Evolutionary conservation across 106 monocot species (phyloP).

Genomic region (Acorus calamus): DNA sequence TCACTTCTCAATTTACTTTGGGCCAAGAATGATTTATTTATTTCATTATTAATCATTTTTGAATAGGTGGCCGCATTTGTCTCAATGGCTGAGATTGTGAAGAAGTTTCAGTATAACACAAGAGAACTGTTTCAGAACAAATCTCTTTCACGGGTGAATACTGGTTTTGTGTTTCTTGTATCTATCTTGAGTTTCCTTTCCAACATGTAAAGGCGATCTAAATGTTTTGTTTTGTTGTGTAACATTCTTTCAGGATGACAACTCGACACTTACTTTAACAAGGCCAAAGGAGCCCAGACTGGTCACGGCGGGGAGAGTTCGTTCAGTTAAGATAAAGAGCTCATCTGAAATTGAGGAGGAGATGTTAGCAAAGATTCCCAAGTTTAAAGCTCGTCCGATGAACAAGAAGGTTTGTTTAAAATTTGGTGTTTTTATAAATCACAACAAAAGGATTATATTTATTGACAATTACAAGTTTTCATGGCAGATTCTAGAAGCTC

Average conservation of each 20-base stretch:
- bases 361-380: slow-evolving; percentile 86
- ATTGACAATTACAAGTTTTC: neutral
- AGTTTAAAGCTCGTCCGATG: slow-evolving; percentile 78
- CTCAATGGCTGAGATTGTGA: slow-evolving; percentile 64
- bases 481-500: slow-evolving; percentile 47
- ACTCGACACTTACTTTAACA: slow-evolving; percentile 70
- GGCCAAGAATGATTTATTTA: too few species aligned
- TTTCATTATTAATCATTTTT: slow-evolving; percentile 3
- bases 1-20: neutral
- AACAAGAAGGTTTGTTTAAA: slow-evolving; percentile 69
- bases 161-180: neutral
- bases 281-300: slow-evolving; percentile 85
- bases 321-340: slow-evolving; percentile 79
- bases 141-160: slow-evolving; percentile 37
- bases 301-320: slow-evolving; percentile 58
- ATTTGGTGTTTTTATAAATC: too few species aligned
- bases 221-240: neutral
- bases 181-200: neutral
- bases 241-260: slow-evolving; percentile 34
- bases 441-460: too few species aligned
- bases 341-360: slow-evolving; percentile 83
- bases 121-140: slow-evolving; percentile 42
- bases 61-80: slow-evolving; percentile 38
- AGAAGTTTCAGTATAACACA: slow-evolving; percentile 67
- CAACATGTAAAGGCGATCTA: too few species aligned